Base-by-base conservation (phyloP, 2,329 filamentous ascomycete genomes). In the Proliferodiscus dingleyae region DNA sequence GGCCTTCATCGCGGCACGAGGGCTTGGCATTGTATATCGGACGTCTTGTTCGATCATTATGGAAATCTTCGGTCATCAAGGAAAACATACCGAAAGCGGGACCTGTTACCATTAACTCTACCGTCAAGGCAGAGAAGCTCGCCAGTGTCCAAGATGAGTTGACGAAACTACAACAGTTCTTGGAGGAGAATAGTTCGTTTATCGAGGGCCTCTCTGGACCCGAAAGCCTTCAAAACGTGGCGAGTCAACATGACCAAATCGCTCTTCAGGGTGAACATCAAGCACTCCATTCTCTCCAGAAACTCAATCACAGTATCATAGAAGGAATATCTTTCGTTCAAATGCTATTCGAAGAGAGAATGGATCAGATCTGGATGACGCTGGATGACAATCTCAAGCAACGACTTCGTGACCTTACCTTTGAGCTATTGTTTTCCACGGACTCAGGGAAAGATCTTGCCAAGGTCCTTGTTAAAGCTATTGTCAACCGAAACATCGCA, bases 251-350 rank as follows among this genome's bases (percentile, higher is more conserved):
- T 62, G 93, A 96, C 58, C 91, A 97, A 65, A 80, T 95, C 38
- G 88, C 90, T 1, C 73, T 95, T 18, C 91, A 96, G 64, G 91
- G 89, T 11, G 93, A 98, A 66, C 91, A 98, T 63, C 87, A 94
- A 57, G 90, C 90, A 9, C 76, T 98, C 53, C 85, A 93, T 61
- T 89, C 89, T 2, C 71, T 98, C 39, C 80, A 95, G 51, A 83
- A 85, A 53, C 74, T 98, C 19, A 88, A 96, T 65, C 83, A 85
- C 44, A 89, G 89, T 64, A 93, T 96, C 30, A 90, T 93, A 6
- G 93, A 98, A 65, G 93, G 93, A 3, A 95, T 98, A 41, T 95
- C 91, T 0, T 98, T 98, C 58, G 89, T 96, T 3, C 75, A 91
- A 18, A 93, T 96, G 62, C 75, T 98, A 1, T 97, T 97, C 50